A percentile compares a stretch with the other conserved stretches of the same genome.
Evolutionary conservation across 306 rosid genomes (phyloP).

Genomic region (Pyrus betulifolia): DNA sequence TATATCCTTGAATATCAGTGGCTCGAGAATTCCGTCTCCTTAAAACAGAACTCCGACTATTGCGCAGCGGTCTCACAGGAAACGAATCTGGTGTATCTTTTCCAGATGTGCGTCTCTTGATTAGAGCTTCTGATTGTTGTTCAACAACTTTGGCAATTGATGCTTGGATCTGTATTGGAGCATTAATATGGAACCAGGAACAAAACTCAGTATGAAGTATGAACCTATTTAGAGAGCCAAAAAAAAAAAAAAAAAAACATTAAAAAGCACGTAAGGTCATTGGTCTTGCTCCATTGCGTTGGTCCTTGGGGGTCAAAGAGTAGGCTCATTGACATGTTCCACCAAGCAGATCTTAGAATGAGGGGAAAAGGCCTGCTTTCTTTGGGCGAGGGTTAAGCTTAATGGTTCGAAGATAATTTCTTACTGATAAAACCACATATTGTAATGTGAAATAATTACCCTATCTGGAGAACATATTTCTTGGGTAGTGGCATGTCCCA

Average conservation of each 20-base stretch:
- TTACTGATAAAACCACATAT: not conserved
- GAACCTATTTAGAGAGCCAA: not conserved
- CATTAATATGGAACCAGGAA: conserved; percentile 8
- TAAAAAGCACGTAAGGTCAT: not conserved
- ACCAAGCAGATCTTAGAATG: not conserved
- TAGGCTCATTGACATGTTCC: not conserved
- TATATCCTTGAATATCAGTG: conserved; percentile 32
- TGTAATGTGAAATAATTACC: conserved; percentile 1
- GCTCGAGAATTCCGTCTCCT: conserved; percentile 38
- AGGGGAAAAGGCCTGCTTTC: not conserved
- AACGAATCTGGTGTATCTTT: conserved; percentile 40
- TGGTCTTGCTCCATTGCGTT: not conserved
- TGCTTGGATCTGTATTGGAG: conserved; percentile 52
- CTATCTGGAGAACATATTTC: not conserved
- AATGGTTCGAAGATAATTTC: not conserved
- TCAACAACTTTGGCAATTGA: conserved; percentile 54
- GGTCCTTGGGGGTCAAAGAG: not conserved
- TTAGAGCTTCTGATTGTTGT: conserved; percentile 55
- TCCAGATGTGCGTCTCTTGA: conserved; percentile 47
- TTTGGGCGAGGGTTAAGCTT: not conserved
- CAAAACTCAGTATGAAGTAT: not conserved
- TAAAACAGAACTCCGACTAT: conserved; percentile 26
- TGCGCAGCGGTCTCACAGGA: conserved; percentile 45
- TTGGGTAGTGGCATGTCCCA: not conserved
- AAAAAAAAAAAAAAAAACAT: no score